Percentiles rank a stretch among this genome's conserved stretches.
Conservation (phyloP, 768 basidiomycete genomes). For the Tricholoma furcatifolium region DNA sequence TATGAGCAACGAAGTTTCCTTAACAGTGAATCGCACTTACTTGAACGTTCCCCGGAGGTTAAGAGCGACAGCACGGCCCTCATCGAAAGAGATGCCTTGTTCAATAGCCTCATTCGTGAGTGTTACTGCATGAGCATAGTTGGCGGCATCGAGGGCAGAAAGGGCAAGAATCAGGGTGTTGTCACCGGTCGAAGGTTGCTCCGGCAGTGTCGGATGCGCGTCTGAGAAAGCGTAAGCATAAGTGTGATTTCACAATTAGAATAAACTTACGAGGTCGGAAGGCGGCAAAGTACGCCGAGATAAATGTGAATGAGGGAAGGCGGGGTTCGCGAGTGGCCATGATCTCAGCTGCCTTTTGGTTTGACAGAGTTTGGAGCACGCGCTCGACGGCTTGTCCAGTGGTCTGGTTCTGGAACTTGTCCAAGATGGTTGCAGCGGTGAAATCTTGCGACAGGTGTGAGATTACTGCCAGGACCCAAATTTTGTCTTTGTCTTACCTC, state of each 20-base stretch:
- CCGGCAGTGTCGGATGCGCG: constrained; percentile 69
- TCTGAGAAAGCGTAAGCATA: constrained; percentile 36
- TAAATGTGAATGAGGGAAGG: constrained; percentile 88
- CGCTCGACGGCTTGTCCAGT: constrained; percentile 85
- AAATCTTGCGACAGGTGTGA: constrained; percentile 56
- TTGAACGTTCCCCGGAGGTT: constrained; percentile 97
- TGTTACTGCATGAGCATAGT: constrained; percentile 80
- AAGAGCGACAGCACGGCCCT: constrained; percentile 80
- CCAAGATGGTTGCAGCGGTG: constrained; percentile 94
- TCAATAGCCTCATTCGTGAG: constrained; percentile 83
- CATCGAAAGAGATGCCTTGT: constrained; percentile 78
- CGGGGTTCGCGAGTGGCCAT: constrained; percentile 72
- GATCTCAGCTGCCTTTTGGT: constrained; percentile 70
- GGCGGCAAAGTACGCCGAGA: constrained; percentile 94
- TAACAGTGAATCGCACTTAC: constrained; percentile 39
- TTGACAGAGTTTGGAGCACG: constrained; percentile 82
- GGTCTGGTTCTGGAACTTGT: constrained; percentile 82
- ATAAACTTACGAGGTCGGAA: constrained; percentile 77
- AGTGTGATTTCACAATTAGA: neutral
- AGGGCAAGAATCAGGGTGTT: constrained; percentile 77
- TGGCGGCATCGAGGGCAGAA: constrained; percentile 78
- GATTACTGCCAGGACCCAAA: neutral
- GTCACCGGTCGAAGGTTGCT: constrained; percentile 76
- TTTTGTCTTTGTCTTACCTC: constrained; percentile 50
- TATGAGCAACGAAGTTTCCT: neutral